Conservation (phyloP, 257 asterid species). For the Mentha longifolia region DNA sequence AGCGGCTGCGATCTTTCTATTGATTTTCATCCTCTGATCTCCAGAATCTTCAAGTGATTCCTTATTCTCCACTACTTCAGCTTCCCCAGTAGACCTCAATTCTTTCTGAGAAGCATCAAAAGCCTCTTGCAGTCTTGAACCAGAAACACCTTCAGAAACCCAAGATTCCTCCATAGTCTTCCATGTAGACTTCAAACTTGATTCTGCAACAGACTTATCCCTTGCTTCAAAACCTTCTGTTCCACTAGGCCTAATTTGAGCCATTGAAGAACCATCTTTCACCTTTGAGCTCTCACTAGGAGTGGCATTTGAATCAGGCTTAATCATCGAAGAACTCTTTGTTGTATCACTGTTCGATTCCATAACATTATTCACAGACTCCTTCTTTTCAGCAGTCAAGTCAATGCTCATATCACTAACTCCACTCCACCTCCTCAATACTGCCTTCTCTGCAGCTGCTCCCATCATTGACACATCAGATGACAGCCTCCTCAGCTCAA, state of each 20-base stretch:
- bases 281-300: conserved; percentile 42
- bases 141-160: conserved; percentile 46
- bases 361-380: conserved; percentile 46
- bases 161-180: conserved; percentile 46
- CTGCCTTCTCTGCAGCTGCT: conserved; percentile 64
- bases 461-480: conserved; percentile 65
- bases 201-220: conserved; percentile 40
- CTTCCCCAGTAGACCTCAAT: conserved; percentile 39
- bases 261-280: conserved; percentile 30
- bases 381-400: conserved; percentile 76
- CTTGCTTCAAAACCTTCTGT: conserved; percentile 42
- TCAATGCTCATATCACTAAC: conserved; percentile 94
- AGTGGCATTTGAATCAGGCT: conserved; percentile 47
- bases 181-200: conserved; percentile 42
- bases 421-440: conserved; percentile 91
- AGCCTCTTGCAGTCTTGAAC: conserved; percentile 54
- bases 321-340: conserved; percentile 42
- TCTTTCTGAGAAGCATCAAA: conserved; percentile 53
- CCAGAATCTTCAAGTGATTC: conserved; percentile 59
- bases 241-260: conserved; percentile 23
- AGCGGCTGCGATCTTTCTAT: conserved; percentile 39
- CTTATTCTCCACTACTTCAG: conserved; percentile 45
- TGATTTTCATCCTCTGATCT: conserved; percentile 31
- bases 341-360: conserved; percentile 34
- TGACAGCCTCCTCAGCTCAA: conserved; percentile 74